Evolutionary conservation across 148 eudicot species (phyloP), one percentile per base, ranked within the genome.

Genomic region (Amaranthus palmeri): DNA sequence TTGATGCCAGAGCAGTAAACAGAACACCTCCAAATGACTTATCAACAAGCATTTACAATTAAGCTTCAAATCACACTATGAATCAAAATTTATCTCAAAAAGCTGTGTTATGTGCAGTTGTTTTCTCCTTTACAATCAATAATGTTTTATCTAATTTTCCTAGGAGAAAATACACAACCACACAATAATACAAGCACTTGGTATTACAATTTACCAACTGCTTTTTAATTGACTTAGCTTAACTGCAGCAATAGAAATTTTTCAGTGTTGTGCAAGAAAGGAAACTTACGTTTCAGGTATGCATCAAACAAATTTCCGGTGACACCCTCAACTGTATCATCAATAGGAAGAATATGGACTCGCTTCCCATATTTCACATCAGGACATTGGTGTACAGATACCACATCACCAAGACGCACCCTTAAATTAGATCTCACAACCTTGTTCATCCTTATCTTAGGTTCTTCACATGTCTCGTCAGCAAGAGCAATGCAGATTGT

Each of bases 401-500:
- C 83, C 52, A 91, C 93, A 76, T 91, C 97, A 15, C 95, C 97
- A 36, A 91, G 95, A 72, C 95, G 86, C 15, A 91, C 90, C 90
- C 97, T 86, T 66, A 91, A 75, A 74, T 91, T 91, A 48, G 80
- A 80, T 69, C 97, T 83, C 41, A 91, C 90, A 76, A 91, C 92
- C 83, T 91, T 91, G 81, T 91, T 91, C 86, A 91, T 80, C 83
- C 95, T 77, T 41, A 89, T 86, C 83, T 89, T 91, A 42, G 88
- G 90, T 49, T 83, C 90, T 71, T 91, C 97, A 73, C 93, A 88
- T 4, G 87, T 86, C n/a, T 91, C 95, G 67, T 91, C 97, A 73
- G 92, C 95, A 67, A 91, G 93, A 65, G 97, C 97, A 69, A 91
- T 91, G 80, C 92, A 88, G 64, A 91, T 81, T n/a, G 97, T 91